Conservation (phyloP, 1,139 yeast species). For the Eremothecium cymbalariae region DNA sequence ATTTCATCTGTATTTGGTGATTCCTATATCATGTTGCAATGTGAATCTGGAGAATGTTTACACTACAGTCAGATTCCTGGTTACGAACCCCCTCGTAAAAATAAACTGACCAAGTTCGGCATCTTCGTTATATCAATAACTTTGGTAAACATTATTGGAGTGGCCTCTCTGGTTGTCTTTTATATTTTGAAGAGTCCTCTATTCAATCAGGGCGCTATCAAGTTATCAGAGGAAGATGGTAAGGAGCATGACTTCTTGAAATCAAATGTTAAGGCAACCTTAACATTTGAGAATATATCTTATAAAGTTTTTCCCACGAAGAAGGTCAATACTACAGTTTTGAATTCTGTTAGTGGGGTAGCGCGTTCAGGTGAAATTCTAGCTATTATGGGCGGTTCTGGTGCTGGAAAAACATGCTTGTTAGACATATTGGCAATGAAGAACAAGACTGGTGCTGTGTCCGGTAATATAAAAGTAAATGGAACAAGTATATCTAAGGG, state of each 20-base stretch:
- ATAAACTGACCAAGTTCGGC: constrained; percentile 43
- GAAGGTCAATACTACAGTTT: constrained; percentile 35
- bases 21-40: constrained; percentile 69
- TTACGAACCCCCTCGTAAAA: constrained; percentile 56
- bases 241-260: constrained; percentile 43
- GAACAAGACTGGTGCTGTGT: constrained; percentile 61
- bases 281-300: constrained; percentile 64
- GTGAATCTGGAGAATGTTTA: constrained; percentile 82
- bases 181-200: constrained; percentile 58
- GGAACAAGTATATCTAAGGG: constrained; percentile 42
- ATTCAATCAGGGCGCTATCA: constrained; percentile 36
- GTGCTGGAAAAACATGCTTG: constrained; percentile 94
- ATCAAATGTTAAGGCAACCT: constrained; percentile 58
- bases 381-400: constrained; percentile 98
- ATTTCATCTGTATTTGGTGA: constrained; percentile 90
- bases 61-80: constrained; percentile 94
- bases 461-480: constrained; percentile 65
- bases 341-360: constrained; percentile 59
- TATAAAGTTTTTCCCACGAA: constrained; percentile 41
- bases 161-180: constrained; percentile 36
- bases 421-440: constrained; percentile 86
- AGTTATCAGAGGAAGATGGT: constrained; percentile 33
- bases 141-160: constrained; percentile 31
- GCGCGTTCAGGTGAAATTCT: constrained; percentile 82
- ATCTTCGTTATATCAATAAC: constrained; percentile 39